Evolutionary conservation across 768 basidiomycete genomes (phyloP).

Genomic region (Calvatia gigantea): DNA sequence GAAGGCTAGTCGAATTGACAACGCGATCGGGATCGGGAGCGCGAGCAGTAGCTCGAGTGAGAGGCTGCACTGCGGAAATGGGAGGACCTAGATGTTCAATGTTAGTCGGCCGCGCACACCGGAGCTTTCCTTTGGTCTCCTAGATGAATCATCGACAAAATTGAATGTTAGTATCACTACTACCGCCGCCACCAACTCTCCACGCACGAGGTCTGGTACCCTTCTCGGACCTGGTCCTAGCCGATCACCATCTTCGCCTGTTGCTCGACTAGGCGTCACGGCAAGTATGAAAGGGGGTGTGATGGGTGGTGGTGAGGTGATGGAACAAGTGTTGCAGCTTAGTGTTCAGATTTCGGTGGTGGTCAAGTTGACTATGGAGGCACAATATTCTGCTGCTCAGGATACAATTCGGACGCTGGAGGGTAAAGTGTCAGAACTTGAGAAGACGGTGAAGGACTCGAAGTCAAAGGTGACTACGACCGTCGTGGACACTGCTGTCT

Average conservation of each 20-base stretch:
- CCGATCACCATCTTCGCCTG: constrained; percentile 22
- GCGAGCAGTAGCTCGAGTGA: constrained; percentile 33
- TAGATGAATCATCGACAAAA: constrained; percentile 11
- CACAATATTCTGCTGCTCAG: constrained; percentile 75
- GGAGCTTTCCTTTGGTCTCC: constrained; percentile 53
- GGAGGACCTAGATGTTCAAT: constrained; percentile 21
- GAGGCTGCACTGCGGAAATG: constrained; percentile 44
- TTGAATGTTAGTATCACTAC: too few species aligned
- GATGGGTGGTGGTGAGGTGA: constrained; percentile 32
- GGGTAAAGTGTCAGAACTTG: constrained; percentile 61
- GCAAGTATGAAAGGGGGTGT: too few species aligned
- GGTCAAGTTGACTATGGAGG: constrained; percentile 72
- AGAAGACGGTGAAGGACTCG: constrained; percentile 48
- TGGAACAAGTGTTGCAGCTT: constrained; percentile 64
- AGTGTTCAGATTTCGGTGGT: constrained; percentile 74
- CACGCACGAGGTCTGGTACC: not conserved
- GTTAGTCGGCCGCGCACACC: constrained; percentile 76
- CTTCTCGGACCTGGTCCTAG: not conserved
- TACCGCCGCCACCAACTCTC: not conserved
- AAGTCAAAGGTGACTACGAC: constrained; percentile 30
- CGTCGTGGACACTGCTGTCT: not conserved
- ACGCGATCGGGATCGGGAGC: too few species aligned
- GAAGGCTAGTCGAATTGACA: too few species aligned
- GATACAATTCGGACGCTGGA: constrained; percentile 65
- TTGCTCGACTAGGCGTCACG: constrained; percentile 17